Evolutionary conservation across 2,329 filamentous ascomycete species (phyloP).

Genomic region (Neocucurbitaria cava): DNA sequence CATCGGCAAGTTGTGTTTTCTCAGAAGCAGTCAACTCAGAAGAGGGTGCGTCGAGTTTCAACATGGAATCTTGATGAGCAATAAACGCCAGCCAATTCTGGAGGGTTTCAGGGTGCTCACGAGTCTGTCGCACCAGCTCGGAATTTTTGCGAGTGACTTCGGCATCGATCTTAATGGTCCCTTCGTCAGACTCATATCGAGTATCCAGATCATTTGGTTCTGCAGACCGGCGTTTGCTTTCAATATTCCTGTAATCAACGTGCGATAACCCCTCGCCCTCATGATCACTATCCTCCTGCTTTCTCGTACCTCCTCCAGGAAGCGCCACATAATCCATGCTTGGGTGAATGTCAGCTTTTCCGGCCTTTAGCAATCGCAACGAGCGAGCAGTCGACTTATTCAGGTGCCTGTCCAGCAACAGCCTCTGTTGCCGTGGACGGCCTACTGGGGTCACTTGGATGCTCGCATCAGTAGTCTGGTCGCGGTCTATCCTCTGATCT

Average conservation of each 20-base stretch:
- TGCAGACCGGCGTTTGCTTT: conserved; percentile 21
- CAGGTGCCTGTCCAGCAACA: conserved; percentile 45
- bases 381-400: conserved; percentile 32
- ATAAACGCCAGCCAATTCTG: conserved; percentile 81
- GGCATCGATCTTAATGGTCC: conserved; percentile 21
- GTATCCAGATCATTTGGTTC: conserved; percentile 47
- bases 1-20: conserved; percentile 72
- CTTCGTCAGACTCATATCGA: conserved; percentile 39
- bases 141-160: conserved; percentile 61
- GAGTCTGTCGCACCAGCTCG: conserved; percentile 68
- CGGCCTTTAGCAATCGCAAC: conserved; percentile 32
- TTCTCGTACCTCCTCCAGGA: conserved; percentile 26
- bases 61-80: conserved; percentile 74
- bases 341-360: conserved; percentile 2
- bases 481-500: conserved; percentile 70
- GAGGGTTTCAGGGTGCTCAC: conserved; percentile 70
- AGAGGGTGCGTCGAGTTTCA: conserved; percentile 58
- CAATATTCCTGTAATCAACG: conserved; percentile 50
- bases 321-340: conserved; percentile 42
- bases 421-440: conserved; percentile 56
- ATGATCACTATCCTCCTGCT: conserved; percentile 24
- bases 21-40: conserved; percentile 65
- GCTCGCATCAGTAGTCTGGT: conserved; percentile 61
- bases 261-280: conserved; percentile 9
- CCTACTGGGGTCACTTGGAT: conserved; percentile 44